phyloP scores from a whole-genome alignment of 1,284 basidiomycete species.

The Marasmius oreades region DNA sequence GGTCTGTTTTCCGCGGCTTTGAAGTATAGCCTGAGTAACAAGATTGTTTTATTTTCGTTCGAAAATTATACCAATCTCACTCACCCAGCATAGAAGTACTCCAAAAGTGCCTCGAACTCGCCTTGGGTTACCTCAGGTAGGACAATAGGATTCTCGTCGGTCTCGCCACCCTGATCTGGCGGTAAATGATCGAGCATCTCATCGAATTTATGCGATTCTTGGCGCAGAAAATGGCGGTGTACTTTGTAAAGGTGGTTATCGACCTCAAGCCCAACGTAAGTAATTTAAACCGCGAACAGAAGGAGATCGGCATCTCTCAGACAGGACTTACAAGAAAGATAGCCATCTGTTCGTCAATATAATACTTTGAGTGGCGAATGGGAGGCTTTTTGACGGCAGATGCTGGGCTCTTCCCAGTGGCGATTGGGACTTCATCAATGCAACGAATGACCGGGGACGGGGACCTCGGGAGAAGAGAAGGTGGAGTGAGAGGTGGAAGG shows the following conservation, averaged over 20 bases:
- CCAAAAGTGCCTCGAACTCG: slow-evolving; percentile 31
- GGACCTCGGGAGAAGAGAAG: too few relatives aligned
- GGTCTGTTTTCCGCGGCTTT: slow-evolving; percentile 25
- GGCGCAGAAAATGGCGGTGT: slow-evolving; percentile 32
- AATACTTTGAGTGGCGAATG: slow-evolving; percentile 14
- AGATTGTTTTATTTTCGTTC: not conserved
- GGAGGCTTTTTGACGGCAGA: not conserved
- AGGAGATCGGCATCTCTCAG: not conserved
- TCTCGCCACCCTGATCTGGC: slow-evolving; percentile 18
- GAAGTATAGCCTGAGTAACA: not conserved
- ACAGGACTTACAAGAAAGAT: slow-evolving; percentile 19
- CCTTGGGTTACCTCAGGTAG: slow-evolving; percentile 23
- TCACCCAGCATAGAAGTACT: slow-evolving; percentile 34
- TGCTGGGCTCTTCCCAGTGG: not conserved
- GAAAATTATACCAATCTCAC: not conserved
- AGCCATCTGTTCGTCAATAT: slow-evolving; percentile 19
- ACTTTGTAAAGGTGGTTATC: slow-evolving; percentile 32
- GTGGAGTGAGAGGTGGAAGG: too few relatives aligned
- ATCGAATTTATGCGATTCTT: slow-evolving; percentile 32
- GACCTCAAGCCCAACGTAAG: slow-evolving; percentile 22
- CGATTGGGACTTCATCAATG: not conserved
- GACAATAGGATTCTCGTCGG: slow-evolving; percentile 28
- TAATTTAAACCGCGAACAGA: not conserved
- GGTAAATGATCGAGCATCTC: slow-evolving; percentile 23
- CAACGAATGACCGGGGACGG: not conserved